Evolutionary conservation across 306 rosid genomes (phyloP), one percentile per base, ranked within the genome.

Genomic region (Mimosa pudica): DNA sequence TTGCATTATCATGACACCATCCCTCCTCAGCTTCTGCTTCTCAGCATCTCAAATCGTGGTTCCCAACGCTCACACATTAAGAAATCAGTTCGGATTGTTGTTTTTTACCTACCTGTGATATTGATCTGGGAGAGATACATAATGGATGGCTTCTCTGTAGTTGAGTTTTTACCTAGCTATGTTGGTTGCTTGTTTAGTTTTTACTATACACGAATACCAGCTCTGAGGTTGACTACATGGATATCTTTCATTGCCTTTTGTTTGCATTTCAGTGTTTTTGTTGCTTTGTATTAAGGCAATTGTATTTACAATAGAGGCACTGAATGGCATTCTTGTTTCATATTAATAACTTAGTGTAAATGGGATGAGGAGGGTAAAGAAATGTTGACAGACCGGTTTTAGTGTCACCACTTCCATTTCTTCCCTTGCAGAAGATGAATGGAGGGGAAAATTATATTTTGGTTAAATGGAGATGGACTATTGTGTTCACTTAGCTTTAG

Each of bases 351-450:
- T 38, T 75, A 18, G 33, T 5, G 4, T 75, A 79, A 9, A 45
- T 44, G 32, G 32, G 80, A 49, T 70, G 32, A 18, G 67, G 70
- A 52, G 79, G 79, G 41, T 33, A n/a, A 70, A 18, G 63, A 33
- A 79, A 18, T 69, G 61, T 69, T 62, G 73, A 74, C 77, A 16
- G 65, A 57, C 63, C 20, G 18, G 47, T 71, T 35, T 30, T 78
- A 51, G 11, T 44, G 51, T 61, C 36, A 12, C 74, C 57, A 13
- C 55, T 11, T 32, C 35, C 44, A 48, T 13, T 46, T 54, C 61
- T 64, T 57, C 35, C 47, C 67, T 17, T 41, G 77, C 70, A 6
- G 54, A 70, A 44, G 65, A 58, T 83, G 80, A 75, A 32, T 5
- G 51, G 52, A 75, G 47, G 52, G 62, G 73, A n/a, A 13, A 24